Base-by-base conservation (phyloP, 257 asterid species). In the Hygrophila difformis region DNA sequence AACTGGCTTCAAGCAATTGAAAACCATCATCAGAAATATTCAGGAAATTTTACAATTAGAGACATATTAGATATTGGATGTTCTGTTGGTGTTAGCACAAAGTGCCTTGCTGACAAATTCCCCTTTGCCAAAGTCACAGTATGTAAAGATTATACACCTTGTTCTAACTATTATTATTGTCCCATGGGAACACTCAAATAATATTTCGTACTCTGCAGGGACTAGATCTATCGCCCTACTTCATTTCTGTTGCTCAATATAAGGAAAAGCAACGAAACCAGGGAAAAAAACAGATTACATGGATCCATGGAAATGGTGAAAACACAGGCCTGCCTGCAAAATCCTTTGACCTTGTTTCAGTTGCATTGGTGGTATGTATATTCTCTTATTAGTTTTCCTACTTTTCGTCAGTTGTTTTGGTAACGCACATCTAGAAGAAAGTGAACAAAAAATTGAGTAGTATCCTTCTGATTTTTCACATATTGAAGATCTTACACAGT, bases 221-320 rank as follows among this genome's bases (percentile, higher is more conserved):
- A 47, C 69, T 84, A 50, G 97, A 88, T 64, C 68, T 84, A 24
- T 88, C 97, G 18, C 97, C 97, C 18, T 84, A 84, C 68, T 88
- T 81, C 64, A 71, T 84, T 44, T 75, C 97, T 38, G 97, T 84
- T 56, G 97, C 94, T 35, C 89, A 84, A 53, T 64, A 55, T 49
- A 84, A 81, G 54, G 89, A 88, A 49, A 84, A 76, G 71, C 65
- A 59, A 39, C 48, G 71, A 39, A 63, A 43, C 45, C 63, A 18
- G 56, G 62, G 67, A 23, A 66, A 48, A 73, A 71, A 74, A 41
- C 59, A 62, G 20, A 62, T 73, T 44, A 55, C 49, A 48, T 88
- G 95, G 94, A 57, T 79, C 63, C 97, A 88, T 53, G 95, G 75
- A 59, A 88, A 81, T 34, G 93, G 95, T 43, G 97, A 88, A 81